Base-by-base conservation (phyloP, 495 filamentous ascomycete genomes). In the Endocarpon pusillum region DNA sequence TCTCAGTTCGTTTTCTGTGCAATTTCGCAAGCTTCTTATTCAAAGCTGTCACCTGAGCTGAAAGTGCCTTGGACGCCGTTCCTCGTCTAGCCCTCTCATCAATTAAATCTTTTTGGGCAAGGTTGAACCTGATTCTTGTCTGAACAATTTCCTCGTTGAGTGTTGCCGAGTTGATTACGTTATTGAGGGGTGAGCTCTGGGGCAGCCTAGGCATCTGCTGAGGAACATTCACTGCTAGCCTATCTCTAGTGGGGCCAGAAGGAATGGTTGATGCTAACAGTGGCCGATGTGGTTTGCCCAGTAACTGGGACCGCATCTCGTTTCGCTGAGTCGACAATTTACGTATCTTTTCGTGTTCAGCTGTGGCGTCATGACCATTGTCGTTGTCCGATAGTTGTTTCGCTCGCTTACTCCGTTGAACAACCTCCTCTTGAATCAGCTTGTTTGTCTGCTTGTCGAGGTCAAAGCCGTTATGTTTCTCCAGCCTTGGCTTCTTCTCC, bases 81-180 rank as follows among this genome's bases (percentile, higher is more conserved):
- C 28, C 28, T 5, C 28, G 5, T 14, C 4, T 31, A n/a, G 14
- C 19, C 19, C 5, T n/a, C 12, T 31, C 28, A 7, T 31, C 12
- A 4, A 4, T 5, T 6, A 17, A n/a, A 15, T 31, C 28, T 14
- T 31, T 31, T 7, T 6, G 14, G 19, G 28, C 28, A 5, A 31
- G 12, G 19, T n/a, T 17, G 4, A 5, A 31, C 19, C 19, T n/a
- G 5, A 31, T 17, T 17, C 19, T 31, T 31, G 28, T 15, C 12
- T 31, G 28, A 17, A 31, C 28, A 31, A 31, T 31, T n/a, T 31
- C 28, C 12, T 31, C 28, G 7, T 31, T n/a, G 4, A 31, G 12
- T 14, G 7, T 31, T 5, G 28, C 28, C 14, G 19, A 31, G 28
- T 17, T n/a, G 12, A 5, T 17, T 7, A 31, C 19, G 12, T 31